Base-by-base conservation (phyloP, 495 filamentous ascomycete genomes). In the Podospora conica region DNA sequence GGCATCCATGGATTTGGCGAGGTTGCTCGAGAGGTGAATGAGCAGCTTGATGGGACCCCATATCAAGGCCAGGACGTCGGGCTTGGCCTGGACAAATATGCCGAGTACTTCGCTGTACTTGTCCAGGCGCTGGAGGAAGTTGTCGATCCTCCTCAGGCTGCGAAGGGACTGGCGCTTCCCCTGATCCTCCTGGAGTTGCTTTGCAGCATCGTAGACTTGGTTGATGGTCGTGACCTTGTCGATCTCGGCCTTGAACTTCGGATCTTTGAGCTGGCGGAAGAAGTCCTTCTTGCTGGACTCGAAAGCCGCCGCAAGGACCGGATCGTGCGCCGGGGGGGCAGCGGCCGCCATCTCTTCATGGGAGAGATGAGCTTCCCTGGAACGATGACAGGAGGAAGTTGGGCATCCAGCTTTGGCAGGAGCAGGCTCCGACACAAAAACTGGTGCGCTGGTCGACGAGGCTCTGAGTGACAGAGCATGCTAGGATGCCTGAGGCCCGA, bases 41-140 rank as follows among this genome's bases (percentile, higher is more conserved):
- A 74, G 22, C 27, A 74, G 66, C 54, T 71, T 71, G 24, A 72
- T 60, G 5, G 71, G 71, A 33, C 71, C 71, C 73, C 73, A 75
- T 24, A 75, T 75, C 28, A 73, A 24, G 9, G 66, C 69, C n/a
- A 75, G 61, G 40, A 75, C 23, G 3, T 73, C 66, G 7, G 73
- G 66, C 29, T 73, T 73, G 11, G 48, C 61, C 58, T 71, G 69
- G n/a, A 72, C 69, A 57, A 75, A 75, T 2, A 64, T 67, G 1
- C 68, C 61, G 18, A 75, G 68, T 0, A 29, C 62, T 9, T 58
- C 25, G 22, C 20, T 18, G 40, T 64, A 64, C 18, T 54, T 22
- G 20, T 55, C 53, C 3, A 63, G 22, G 9, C 60, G 33, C 2
- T 25, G 10, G 40, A 63, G 60, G 24, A 21, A 63, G n/a, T n/a